Conservation (phyloP, 768 basidiomycete species). For the Podaxis pistillaris region DNA sequence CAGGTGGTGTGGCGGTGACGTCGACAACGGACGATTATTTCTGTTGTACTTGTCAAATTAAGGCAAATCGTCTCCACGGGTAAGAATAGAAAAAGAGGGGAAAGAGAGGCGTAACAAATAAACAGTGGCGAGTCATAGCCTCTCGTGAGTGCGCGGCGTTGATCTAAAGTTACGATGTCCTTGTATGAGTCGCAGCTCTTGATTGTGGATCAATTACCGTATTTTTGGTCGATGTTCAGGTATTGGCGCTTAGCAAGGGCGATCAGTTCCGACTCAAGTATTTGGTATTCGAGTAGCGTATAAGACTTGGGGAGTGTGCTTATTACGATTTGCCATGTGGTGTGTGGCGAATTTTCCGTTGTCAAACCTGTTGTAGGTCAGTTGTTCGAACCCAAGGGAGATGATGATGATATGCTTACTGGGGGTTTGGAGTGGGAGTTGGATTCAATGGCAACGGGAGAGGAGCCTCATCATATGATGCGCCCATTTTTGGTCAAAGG, state of each 20-base stretch:
- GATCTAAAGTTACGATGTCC: slow-evolving; percentile 7
- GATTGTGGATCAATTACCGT: neutral
- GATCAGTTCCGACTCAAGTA: neutral
- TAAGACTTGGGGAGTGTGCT: neutral
- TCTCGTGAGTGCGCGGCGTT: slow-evolving; percentile 1
- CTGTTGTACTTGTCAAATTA: neutral
- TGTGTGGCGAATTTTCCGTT: neutral
- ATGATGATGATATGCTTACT: neutral
- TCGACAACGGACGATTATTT: slow-evolving; percentile 17
- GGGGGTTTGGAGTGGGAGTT: slow-evolving; percentile 2
- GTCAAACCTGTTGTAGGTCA: neutral
- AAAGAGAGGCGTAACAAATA: neutral
- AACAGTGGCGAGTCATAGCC: slow-evolving; percentile 4
- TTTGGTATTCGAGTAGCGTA: neutral
- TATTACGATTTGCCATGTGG: no score
- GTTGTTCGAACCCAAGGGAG: neutral
- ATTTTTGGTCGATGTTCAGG: neutral
- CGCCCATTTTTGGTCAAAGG: neutral
- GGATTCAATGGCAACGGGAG: neutral
- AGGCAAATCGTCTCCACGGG: slow-evolving; percentile 3
- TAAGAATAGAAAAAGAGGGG: neutral
- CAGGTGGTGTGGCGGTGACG: slow-evolving; percentile 27
- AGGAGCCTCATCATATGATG: neutral
- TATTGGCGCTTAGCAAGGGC: neutral
- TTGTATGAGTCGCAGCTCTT: neutral